Evolutionary conservation across 2,329 filamentous ascomycete genomes (phyloP).

Genomic region (Paecilomyces dactylethromorphus): DNA sequence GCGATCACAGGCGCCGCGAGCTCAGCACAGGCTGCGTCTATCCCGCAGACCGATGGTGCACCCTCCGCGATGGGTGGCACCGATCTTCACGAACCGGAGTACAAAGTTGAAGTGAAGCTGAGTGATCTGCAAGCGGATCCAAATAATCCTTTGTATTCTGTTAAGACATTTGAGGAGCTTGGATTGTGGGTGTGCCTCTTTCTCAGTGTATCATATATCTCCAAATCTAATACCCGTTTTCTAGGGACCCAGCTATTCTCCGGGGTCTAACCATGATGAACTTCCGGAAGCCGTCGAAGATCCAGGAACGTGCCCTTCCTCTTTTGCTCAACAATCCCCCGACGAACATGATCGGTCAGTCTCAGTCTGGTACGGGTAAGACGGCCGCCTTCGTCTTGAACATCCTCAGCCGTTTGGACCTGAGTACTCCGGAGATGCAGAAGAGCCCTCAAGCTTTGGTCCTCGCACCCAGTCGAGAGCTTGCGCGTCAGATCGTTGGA

Average conservation of each 20-base stretch:
- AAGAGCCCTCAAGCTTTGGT: conserved; percentile 71
- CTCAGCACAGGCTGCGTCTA: conserved; percentile 7
- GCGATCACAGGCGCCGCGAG: conserved; percentile 4
- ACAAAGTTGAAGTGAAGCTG: conserved; percentile 87
- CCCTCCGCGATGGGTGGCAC: conserved; percentile 39
- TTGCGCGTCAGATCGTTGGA: conserved; percentile 87
- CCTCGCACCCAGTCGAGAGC: conserved; percentile 85
- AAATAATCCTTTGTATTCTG: conserved; percentile 80
- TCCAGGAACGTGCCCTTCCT: conserved; percentile 90
- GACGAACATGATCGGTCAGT: conserved; percentile 92
- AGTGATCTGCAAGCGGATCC: conserved; percentile 82
- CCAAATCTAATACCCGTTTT: conserved; percentile 3
- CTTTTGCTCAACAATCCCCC: conserved; percentile 83
- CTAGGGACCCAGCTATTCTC: conserved; percentile 57
- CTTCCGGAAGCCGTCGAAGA: conserved; percentile 94
- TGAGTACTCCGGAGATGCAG: conserved; percentile 52
- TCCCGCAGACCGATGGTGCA: conserved; percentile 36
- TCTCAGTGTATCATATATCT: neutral
- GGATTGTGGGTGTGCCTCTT: conserved; percentile 60
- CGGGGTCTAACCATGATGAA: conserved; percentile 73
- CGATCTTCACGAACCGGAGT: conserved; percentile 62
- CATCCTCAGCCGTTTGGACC: conserved; percentile 78
- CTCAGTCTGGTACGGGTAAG: conserved; percentile 98
- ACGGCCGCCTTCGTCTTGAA: conserved; percentile 95
- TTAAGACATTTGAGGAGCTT: conserved; percentile 76